A percentile compares a stretch with the other conserved stretches of the same genome.
These are phyloP conservation scores for Neostapfia colusana DNA, from an alignment of 176 grass and related monocot genomes.

Conservation along the genomic window DNA sequence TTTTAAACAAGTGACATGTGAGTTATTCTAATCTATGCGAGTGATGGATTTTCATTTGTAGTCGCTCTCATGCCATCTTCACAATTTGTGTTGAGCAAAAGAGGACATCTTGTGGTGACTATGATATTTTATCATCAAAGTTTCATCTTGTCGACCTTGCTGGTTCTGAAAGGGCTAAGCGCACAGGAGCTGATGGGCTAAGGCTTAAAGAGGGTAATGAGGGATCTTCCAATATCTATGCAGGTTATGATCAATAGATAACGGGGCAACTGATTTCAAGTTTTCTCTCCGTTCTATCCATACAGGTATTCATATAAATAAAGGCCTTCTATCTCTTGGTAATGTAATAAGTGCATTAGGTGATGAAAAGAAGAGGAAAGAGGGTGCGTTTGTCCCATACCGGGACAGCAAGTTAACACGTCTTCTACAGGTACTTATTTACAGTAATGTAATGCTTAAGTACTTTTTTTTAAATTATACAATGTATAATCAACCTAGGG, in stretches of 20 bases:
- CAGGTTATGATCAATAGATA: slow-evolving; percentile 2
- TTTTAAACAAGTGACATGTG: background rate
- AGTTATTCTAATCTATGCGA: background rate
- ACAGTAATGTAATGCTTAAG: background rate
- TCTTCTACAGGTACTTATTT: slow-evolving; percentile 52
- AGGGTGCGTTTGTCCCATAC: slow-evolving; percentile 76
- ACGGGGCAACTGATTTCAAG: slow-evolving; percentile 17
- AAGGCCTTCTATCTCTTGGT: slow-evolving; percentile 79
- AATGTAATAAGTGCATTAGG: slow-evolving; percentile 85
- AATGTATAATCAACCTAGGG: background rate
- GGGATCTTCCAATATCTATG: background rate
- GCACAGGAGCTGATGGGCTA: slow-evolving; percentile 69
- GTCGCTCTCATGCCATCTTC: slow-evolving; percentile 90
- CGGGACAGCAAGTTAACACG: slow-evolving; percentile 82
- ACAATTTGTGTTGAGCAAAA: slow-evolving; percentile 77
- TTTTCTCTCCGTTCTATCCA: background rate
- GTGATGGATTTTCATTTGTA: slow-evolving; percentile 36
- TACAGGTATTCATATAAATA: slow-evolving; percentile 82
- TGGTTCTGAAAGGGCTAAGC: slow-evolving; percentile 86
- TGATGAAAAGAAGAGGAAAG: slow-evolving; percentile 84
- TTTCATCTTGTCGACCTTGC: slow-evolving; percentile 88
- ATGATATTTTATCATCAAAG: slow-evolving; percentile 69
- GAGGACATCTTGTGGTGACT: slow-evolving; percentile 51
- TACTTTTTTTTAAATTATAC: background rate
- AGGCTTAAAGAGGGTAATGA: slow-evolving; percentile 79